Base-by-base conservation (phyloP, 1,139 yeast genomes). In the Candida sp. region DNA sequence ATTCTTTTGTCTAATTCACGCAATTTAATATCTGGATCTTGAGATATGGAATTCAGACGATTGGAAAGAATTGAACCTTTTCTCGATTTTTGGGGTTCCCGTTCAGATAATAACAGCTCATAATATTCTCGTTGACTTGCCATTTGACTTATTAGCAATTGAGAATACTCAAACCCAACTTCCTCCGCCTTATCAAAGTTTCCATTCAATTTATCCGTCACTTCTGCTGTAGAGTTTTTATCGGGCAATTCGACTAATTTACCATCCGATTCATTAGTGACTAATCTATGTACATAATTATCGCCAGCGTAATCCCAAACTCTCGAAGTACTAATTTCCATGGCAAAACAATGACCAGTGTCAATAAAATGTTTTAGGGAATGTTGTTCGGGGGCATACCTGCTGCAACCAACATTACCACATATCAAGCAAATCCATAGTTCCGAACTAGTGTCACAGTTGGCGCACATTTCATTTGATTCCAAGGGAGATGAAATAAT, bases 251-350 rank as follows among this genome's bases (percentile, higher is more conserved):
- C 96, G 4, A 88, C 95, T 27, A 88, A 61, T 53, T 88, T 88
- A 0, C 96, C 96, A 60, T 88, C 96, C 0, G 84, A 73, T 56
- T 88, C 93, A 62, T 88, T 89, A 47, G 91, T 88, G 3, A 91
- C 77, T 38, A 91, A 66, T 42, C 97, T 68, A 64, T 91, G 98
- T 5, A 91, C 97, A 61, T 90, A 91, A 49, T 82, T 83, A 58
- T 91, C 97, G 1, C 93, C 93, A 0, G 93, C 91, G 60, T 91
- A 91, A 60, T 91, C 97, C 98, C 98, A 91, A 2, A 91, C 96
- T 40, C 98, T 70, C 48, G 91, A 95, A 0, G 96, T 81, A 15
- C 73, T 69, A 38, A 87, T 70, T 58, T 90, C 97, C 97, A 91
- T 89, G 0, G 97, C 87, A 66, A 88, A 91, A 57, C 96, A 87